Evolutionary conservation across 495 filamentous ascomycete species (phyloP).

Genomic region (Lasiosphaeria ovina): DNA sequence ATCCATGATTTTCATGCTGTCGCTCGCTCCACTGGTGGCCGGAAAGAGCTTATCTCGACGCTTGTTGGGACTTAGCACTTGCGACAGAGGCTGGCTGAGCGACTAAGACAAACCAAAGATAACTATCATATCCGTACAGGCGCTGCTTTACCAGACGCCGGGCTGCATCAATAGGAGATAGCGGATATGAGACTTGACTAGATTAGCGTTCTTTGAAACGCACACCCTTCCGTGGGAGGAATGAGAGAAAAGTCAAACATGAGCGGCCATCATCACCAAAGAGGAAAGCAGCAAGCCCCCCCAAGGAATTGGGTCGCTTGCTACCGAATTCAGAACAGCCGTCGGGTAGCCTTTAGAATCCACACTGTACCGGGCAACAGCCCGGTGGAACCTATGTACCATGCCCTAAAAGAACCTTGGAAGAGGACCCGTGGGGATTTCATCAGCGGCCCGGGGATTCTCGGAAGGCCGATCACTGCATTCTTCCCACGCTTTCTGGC

Average conservation of each 20-base stretch:
- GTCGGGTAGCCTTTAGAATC: too few species aligned
- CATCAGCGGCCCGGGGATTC: too few species aligned
- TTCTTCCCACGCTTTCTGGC: too few species aligned
- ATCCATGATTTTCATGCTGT: not conserved
- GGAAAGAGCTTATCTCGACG: not conserved
- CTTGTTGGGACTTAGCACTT: not conserved
- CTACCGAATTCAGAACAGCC: too few species aligned
- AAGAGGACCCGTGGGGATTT: too few species aligned
- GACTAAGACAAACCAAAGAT: too few species aligned
- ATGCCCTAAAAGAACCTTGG: too few species aligned
- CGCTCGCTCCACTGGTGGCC: not conserved
- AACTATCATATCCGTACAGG: not conserved
- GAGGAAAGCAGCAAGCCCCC: not conserved
- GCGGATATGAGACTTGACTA: not conserved
- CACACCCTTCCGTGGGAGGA: conserved; percentile 1
- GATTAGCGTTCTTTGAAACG: not conserved
- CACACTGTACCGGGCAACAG: too few species aligned
- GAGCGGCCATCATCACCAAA: not conserved
- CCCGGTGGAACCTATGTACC: too few species aligned
- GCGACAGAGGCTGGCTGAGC: not conserved
- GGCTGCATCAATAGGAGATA: not conserved
- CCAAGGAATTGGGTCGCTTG: not conserved
- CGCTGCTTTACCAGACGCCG: not conserved
- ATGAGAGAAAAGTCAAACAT: not conserved
- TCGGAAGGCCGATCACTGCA: too few species aligned